Percentiles rank a stretch among this genome's conserved stretches.
phyloP scores from a whole-genome alignment of 768 basidiomycete genomes.

The Termitomyces sp. region DNA sequence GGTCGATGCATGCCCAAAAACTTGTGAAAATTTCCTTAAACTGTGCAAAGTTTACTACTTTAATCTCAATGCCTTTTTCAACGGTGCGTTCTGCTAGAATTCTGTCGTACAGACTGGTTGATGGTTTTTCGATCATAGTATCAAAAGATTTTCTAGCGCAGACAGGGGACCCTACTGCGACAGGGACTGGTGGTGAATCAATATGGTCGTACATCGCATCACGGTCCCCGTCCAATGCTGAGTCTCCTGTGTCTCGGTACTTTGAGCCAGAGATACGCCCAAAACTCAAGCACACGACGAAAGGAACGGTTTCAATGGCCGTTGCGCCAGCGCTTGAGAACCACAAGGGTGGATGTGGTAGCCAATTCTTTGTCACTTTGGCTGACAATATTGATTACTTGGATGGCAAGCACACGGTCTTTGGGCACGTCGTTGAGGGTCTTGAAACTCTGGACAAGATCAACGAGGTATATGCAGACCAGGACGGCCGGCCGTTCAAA shows the following conservation, averaged over 20 bases:
- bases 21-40: conserved; percentile 95
- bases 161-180: conserved; percentile 92
- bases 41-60: conserved; percentile 97
- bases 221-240: conserved; percentile 25
- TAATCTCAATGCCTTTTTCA: conserved; percentile 97
- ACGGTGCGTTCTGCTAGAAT: conserved; percentile 53
- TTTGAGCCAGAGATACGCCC: conserved; percentile 82
- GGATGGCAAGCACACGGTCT: conserved; percentile 89
- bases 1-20: conserved; percentile 83
- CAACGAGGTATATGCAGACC: conserved; percentile 88
- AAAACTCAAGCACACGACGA: conserved; percentile 74
- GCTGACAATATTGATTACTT: conserved; percentile 90
- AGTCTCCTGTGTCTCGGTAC: conserved; percentile 57
- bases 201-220: conserved; percentile 75
- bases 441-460: conserved; percentile 87
- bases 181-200: conserved; percentile 90
- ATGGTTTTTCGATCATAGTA: conserved; percentile 42
- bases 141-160: conserved; percentile 98
- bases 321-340: conserved; percentile 77
- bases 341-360: conserved; percentile 70
- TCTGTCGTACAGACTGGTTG: neutral
- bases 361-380: conserved; percentile 96
- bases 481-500: conserved; percentile 86
- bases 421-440: conserved; percentile 95
- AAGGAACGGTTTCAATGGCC: conserved; percentile 97